Evolutionary conservation across 2,329 filamentous ascomycete species (phyloP).

Genomic region (Tolypocladium tropicale): DNA sequence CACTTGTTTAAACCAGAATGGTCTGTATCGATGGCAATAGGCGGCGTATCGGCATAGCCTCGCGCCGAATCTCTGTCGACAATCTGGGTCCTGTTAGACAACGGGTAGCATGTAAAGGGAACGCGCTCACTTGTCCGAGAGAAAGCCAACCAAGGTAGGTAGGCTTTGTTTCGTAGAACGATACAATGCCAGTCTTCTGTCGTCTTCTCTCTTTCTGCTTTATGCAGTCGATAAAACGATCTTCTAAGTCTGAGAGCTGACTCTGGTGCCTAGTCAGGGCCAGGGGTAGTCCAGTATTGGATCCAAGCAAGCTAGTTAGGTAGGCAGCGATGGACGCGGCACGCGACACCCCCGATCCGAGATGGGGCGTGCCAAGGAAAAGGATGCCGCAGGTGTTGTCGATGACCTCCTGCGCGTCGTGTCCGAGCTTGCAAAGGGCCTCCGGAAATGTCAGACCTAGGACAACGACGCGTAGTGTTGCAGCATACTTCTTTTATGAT

Average conservation of each 20-base stretch:
- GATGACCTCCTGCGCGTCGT: neutral
- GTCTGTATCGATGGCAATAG: conserved; percentile 5
- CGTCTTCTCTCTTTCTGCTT: neutral
- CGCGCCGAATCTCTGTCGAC: conserved; percentile 5
- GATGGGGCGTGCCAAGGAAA: conserved; percentile 10
- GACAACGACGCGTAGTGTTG: neutral
- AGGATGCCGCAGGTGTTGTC: conserved; percentile 7
- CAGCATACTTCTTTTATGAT: conserved; percentile 10
- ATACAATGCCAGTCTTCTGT: conserved; percentile 2
- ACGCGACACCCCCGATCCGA: conserved; percentile 4
- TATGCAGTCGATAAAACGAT: neutral
- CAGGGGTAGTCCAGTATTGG: conserved; percentile 3
- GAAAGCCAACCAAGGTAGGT: conserved; percentile 6
- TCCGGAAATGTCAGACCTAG: neutral
- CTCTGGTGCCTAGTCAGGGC: conserved; percentile 3
- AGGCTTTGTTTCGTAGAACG: conserved; percentile 10
- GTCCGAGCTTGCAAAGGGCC: conserved; percentile 2
- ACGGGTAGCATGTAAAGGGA: neutral
- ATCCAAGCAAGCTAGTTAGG: conserved; percentile 6
- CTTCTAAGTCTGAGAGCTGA: conserved; percentile 2
- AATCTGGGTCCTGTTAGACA: conserved; percentile 1
- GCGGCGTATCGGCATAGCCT: neutral
- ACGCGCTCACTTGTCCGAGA: conserved; percentile 6
- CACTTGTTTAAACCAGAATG: conserved; percentile 12
- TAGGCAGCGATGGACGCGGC: conserved; percentile 1